Conservation (phyloP, 257 asterid genomes). For the Perilla frutescens region DNA sequence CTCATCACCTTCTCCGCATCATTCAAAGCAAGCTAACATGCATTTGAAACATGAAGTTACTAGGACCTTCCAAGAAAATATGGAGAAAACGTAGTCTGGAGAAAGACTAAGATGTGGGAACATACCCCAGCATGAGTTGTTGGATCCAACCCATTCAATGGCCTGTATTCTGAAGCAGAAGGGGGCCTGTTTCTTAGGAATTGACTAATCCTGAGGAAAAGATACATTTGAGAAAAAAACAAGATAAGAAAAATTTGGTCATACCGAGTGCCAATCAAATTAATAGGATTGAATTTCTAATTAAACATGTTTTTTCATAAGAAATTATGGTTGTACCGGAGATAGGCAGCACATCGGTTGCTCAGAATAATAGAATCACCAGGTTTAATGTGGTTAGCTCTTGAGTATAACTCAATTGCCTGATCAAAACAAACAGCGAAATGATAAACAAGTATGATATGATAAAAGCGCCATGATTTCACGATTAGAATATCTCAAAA, state of each 20-base stretch:
- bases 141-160: slow-evolving; percentile 91
- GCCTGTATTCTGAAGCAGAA: slow-evolving; percentile 76
- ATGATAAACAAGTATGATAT: slow-evolving; percentile 20
- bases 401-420: slow-evolving; percentile 85
- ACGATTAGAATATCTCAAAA: not conserved
- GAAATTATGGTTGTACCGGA: slow-evolving; percentile 51
- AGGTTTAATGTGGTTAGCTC: slow-evolving; percentile 79
- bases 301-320: slow-evolving; percentile 11
- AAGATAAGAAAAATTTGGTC: not conserved
- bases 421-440: slow-evolving; percentile 36
- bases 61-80: not conserved
- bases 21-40: slow-evolving; percentile 83
- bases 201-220: slow-evolving; percentile 63
- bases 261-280: slow-evolving; percentile 20
- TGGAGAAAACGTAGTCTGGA: not conserved
- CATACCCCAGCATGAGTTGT: slow-evolving; percentile 92
- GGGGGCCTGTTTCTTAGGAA: slow-evolving; percentile 80
- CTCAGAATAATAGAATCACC: slow-evolving; percentile 70
- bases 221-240: slow-evolving; percentile 10
- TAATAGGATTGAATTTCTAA: slow-evolving; percentile 5
- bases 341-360: slow-evolving; percentile 88
- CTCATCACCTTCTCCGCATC: slow-evolving; percentile 90
- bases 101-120: slow-evolving; percentile 7
- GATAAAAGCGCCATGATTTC: not conserved
- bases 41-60: slow-evolving; percentile 19